phyloP scores from a whole-genome alignment of 2,329 filamentous ascomycete species.

The Dendryphion nanum region DNA sequence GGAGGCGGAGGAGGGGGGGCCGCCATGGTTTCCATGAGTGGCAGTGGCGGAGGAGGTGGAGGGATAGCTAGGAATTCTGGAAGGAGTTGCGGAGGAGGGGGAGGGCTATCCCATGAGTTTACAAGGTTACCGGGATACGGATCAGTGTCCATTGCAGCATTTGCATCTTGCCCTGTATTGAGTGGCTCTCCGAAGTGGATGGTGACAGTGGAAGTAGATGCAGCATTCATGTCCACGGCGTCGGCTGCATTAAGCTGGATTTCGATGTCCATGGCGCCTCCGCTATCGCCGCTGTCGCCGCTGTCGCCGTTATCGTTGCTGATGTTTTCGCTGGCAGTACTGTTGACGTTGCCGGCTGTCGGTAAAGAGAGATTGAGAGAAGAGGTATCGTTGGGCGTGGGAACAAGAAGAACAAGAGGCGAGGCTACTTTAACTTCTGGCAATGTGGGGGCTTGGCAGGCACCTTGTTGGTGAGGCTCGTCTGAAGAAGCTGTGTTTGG shows the following conservation, averaged over 20 bases:
- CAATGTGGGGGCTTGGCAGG: slow-evolving; percentile 7
- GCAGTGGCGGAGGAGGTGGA: background rate
- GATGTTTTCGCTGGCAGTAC: slow-evolving; percentile 1
- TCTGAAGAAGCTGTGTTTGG: slow-evolving; percentile 10
- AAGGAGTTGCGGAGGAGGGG: slow-evolving; percentile 1
- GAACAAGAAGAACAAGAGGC: too few species aligned
- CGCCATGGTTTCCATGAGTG: too few species aligned
- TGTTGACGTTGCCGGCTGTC: too few species aligned
- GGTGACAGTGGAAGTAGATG: background rate
- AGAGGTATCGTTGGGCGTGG: background rate
- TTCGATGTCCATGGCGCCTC: too few species aligned
- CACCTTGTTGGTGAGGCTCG: slow-evolving; percentile 10
- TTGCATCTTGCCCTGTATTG: background rate
- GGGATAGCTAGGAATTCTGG: too few species aligned
- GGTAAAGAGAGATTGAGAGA: background rate
- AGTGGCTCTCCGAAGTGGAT: background rate
- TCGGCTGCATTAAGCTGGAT: background rate
- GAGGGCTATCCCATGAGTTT: background rate
- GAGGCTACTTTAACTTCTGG: background rate
- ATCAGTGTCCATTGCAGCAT: background rate
- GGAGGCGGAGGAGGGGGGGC: too few species aligned
- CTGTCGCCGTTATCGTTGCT: background rate
- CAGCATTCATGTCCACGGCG: background rate
- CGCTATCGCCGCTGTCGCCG: too few species aligned
- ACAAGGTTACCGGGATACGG: background rate